Base-by-base conservation (phyloP, 495 filamentous ascomycete genomes). In the Trichoderma parareesei region DNA sequence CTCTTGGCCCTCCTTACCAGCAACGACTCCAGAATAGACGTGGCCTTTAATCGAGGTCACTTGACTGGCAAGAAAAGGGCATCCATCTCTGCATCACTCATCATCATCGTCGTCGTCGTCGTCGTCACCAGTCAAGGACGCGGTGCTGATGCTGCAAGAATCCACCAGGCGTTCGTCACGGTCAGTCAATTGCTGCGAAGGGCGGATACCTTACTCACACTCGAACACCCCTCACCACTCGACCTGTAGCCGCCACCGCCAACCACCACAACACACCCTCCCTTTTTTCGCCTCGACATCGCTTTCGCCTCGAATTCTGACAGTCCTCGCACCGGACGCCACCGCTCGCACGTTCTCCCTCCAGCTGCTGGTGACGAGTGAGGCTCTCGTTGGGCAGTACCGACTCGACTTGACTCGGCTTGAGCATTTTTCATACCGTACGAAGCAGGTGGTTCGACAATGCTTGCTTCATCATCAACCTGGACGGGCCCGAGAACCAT, bases 151-250 rank as follows among this genome's bases (percentile, higher is more conserved):
- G 27, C 27, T 27, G 27, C 27, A 27, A 27, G 27, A 27, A 27
- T 27, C 27, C 27, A 27, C 27, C 27, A 27, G 27, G 27, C 27
- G 27, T 27, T 27, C 27, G 27, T 27, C 27, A 27, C 27, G 27
- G 27, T 27, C 27, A 57, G 53, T 57, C 53, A 57, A 57, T 57
- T 57, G 53, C 20, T 57, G 53, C 8, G 20, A 37, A 57, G 35
- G 53, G 37, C 53, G 53, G 53, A 57, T 27, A 27, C n/a, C n/a
- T n/a, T n/a, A n/a, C 27, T 27, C 27, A 2, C 27, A 27, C 27
- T 27, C 27, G 10, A 6, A 9, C 27, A 33, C 53, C 53, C 53
- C 27, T 37, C 20, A 20, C 11, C 53, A 57, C 53, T 57, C 37
- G 53, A n/a, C 53, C 18, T 37, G 46, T 20, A 18, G n/a, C 27